Evolutionary conservation across 164 flowering plant genomes (phyloP).

Genomic region (Hamamelis virginiana): DNA sequence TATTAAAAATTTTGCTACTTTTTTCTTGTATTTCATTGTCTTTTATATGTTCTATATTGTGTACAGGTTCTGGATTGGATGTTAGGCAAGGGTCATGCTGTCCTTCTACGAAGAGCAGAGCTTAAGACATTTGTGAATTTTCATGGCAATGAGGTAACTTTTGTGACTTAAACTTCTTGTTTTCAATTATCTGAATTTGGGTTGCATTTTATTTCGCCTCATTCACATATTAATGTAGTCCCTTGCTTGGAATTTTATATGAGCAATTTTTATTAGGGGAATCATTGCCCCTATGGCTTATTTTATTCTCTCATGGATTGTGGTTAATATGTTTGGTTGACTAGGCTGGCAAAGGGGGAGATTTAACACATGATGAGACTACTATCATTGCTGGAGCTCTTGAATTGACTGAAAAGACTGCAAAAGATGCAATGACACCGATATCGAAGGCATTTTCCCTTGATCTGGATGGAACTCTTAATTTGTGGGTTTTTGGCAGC

Average conservation of each 20-base stretch:
- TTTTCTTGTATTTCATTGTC: neutral
- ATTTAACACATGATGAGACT: slow-evolving; percentile 94
- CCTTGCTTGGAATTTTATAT: slow-evolving; percentile 1
- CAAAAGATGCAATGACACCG: slow-evolving; percentile 94
- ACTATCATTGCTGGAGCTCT: slow-evolving; percentile 94
- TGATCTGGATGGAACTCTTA: slow-evolving; percentile 84
- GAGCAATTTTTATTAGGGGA: neutral
- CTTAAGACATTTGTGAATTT: slow-evolving; percentile 90
- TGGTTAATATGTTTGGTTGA: slow-evolving; percentile 7
- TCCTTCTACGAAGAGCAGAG: slow-evolving; percentile 84
- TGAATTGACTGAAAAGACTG: slow-evolving; percentile 89
- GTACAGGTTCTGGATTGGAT: slow-evolving; percentile 85
- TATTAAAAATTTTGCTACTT: neutral
- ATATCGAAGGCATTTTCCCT: slow-evolving; percentile 89
- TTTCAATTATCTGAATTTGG: neutral
- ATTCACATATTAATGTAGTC: neutral
- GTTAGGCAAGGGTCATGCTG: slow-evolving; percentile 89
- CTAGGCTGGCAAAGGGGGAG: slow-evolving; percentile 98
- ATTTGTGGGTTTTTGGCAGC: slow-evolving; percentile 63
- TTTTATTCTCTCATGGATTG: neutral
- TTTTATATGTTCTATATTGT: neutral
- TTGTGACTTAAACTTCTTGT: neutral
- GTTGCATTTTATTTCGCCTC: neutral
- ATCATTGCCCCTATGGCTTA: neutral
- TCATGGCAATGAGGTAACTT: slow-evolving; percentile 88